Percentiles rank a stretch among this genome's conserved stretches.
Conservation (phyloP, 1,139 yeast genomes). For the Yamadazyma sp. region DNA sequence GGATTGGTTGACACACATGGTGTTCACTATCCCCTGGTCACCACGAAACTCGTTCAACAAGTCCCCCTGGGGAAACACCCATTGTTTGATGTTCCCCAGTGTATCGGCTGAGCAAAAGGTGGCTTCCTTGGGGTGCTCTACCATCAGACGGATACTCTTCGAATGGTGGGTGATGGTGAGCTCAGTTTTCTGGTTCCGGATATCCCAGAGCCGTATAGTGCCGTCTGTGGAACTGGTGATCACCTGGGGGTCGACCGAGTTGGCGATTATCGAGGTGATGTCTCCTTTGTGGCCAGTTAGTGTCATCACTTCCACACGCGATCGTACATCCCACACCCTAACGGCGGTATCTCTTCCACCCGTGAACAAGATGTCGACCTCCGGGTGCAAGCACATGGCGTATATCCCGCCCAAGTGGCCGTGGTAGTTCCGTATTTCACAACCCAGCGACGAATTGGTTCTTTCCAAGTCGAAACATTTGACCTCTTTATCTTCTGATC, state of each 20-base stretch:
- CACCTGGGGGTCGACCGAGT: conserved; percentile 80
- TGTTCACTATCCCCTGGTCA: conserved; percentile 54
- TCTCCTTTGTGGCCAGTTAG: conserved; percentile 81
- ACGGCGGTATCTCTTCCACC: conserved; percentile 91
- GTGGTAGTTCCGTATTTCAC: conserved; percentile 77
- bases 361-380: conserved; percentile 78
- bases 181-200: conserved; percentile 37
- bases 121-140: conserved; percentile 67
- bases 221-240: conserved; percentile 82
- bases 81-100: conserved; percentile 77
- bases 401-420: conserved; percentile 94
- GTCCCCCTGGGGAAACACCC: conserved; percentile 79
- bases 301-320: conserved; percentile 72
- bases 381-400: conserved; percentile 82
- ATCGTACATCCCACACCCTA: conserved; percentile 90
- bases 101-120: conserved; percentile 78
- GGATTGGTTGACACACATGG: conserved; percentile 59
- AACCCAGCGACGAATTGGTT: conserved; percentile 58
- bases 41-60: conserved; percentile 48
- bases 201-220: conserved; percentile 85
- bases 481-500: conserved; percentile 93
- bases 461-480: conserved; percentile 96
- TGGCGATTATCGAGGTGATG: conserved; percentile 66
- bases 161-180: conserved; percentile 80
- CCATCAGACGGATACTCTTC: conserved; percentile 74